Percentiles rank a stretch among this genome's conserved stretches.
Evolutionary conservation across 2,329 filamentous ascomycete genomes (phyloP).

Genomic region (Cladophialophora bantiana): DNA sequence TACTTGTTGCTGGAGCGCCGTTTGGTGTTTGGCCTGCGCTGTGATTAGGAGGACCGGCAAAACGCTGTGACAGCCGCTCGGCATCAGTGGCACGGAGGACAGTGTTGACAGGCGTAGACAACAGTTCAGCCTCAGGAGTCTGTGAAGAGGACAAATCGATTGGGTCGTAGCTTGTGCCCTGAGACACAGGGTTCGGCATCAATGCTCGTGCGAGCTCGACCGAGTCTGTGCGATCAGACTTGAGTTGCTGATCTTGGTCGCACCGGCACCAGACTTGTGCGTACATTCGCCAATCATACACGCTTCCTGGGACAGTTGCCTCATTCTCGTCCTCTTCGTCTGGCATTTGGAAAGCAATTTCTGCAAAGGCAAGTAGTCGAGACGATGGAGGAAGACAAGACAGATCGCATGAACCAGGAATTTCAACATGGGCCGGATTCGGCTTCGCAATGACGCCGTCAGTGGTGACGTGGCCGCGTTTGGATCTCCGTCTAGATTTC

Average conservation of each 20-base stretch:
- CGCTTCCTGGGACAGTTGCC: conserved; percentile 28
- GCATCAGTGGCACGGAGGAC: conserved; percentile 32
- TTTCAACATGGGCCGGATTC: not conserved
- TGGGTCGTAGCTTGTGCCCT: conserved; percentile 19
- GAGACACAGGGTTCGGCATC: conserved; percentile 29
- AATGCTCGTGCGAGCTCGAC: conserved; percentile 32
- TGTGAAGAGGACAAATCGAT: conserved; percentile 19
- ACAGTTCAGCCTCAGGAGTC: conserved; percentile 24
- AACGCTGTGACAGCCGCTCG: conserved; percentile 25
- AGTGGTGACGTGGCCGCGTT: not conserved
- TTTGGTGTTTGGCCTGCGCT: not conserved
- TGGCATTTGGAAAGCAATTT: conserved; percentile 33
- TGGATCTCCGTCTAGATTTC: not conserved
- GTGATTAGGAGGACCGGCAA: not conserved
- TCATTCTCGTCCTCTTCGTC: conserved; percentile 31
- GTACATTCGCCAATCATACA: conserved; percentile 29
- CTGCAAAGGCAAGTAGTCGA: conserved; percentile 34
- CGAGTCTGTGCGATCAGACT: conserved; percentile 20
- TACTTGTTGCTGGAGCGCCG: conserved; percentile 2
- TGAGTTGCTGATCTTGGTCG: conserved; percentile 10
- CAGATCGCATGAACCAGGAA: conserved; percentile 24
- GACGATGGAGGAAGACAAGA: conserved; percentile 30
- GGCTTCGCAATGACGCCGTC: not conserved
- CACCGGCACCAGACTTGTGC: conserved; percentile 26
- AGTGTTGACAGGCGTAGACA: conserved; percentile 36